Evolutionary conservation across 345 rosid genomes (phyloP).

Genomic region (Citrus glauca): DNA sequence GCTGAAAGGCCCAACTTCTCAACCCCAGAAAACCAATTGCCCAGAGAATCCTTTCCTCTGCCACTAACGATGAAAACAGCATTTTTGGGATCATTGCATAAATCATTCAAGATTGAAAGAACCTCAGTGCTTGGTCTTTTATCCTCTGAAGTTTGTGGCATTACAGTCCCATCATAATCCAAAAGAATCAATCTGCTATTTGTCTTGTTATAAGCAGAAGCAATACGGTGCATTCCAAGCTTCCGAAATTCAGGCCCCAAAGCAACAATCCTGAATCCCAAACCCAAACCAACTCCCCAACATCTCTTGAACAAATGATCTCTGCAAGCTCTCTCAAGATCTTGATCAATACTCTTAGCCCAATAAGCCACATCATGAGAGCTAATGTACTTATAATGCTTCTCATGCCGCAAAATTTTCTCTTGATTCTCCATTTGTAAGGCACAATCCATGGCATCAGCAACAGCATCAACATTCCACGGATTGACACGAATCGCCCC

Average conservation of each 20-base stretch:
- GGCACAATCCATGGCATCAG: constrained; percentile 59
- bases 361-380: constrained; percentile 78
- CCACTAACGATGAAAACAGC: constrained; percentile 79
- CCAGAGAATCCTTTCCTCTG: constrained; percentile 64
- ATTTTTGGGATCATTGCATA: constrained; percentile 72
- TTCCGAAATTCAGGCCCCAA: constrained; percentile 63
- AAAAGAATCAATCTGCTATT: constrained; percentile 60
- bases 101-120: constrained; percentile 47
- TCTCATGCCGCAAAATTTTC: constrained; percentile 70
- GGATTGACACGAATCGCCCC: constrained; percentile 89
- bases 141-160: constrained; percentile 47
- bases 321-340: constrained; percentile 68
- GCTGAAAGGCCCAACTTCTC: constrained; percentile 73
- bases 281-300: constrained; percentile 76
- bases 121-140: constrained; percentile 54
- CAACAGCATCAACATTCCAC: constrained; percentile 63
- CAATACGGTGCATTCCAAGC: constrained; percentile 48
- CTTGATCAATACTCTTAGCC: constrained; percentile 74
- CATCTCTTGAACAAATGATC: constrained; percentile 66
- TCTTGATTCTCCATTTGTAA: constrained; percentile 41
- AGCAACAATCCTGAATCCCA: constrained; percentile 67
- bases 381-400: constrained; percentile 78
- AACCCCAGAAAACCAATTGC: constrained; percentile 70
- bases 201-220: constrained; percentile 47
- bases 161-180: constrained; percentile 88